Percentiles rank a stretch among this genome's conserved stretches.
These are phyloP conservation scores for Amaranthus hypochondriacus DNA, from an alignment of 148 eudicot species.

Conservation along the genomic window DNA sequence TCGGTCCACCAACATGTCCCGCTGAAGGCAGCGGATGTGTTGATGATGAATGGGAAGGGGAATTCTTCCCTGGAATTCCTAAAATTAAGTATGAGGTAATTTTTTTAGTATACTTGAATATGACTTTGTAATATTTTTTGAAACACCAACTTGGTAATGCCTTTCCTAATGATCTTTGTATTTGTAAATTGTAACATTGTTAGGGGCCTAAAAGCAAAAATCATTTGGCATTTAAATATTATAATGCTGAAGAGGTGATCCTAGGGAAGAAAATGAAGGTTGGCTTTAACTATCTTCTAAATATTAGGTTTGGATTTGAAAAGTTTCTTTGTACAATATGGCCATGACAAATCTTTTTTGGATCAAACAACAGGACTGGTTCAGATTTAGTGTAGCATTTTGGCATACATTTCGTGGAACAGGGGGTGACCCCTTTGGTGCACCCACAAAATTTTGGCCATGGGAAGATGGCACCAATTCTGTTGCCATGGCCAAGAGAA, in stretches of 20 bases:
- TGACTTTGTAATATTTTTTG: background rate
- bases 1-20: conserved; percentile 75
- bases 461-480: conserved; percentile 99
- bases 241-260: conserved; percentile 84
- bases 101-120: background rate
- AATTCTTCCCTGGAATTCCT: conserved; percentile 85
- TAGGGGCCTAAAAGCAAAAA: conserved; percentile 89
- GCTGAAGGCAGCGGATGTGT: conserved; percentile 50
- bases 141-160: background rate
- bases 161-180: background rate
- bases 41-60: conserved; percentile 79
- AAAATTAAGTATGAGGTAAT: conserved; percentile 88
- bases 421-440: conserved; percentile 94
- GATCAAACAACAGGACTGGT: conserved; percentile 63
- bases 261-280: conserved; percentile 98
- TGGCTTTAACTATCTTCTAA: background rate
- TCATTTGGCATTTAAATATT: conserved; percentile 73
- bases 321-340: background rate
- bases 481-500: conserved; percentile 85
- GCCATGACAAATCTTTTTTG: background rate
- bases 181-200: conserved; percentile 4
- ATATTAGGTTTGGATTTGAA: background rate
- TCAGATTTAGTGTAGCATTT: conserved; percentile 96
- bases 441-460: conserved; percentile 90
- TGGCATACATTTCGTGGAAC: conserved; percentile 99